Evolutionary conservation across 2,329 filamentous ascomycete genomes (phyloP), one percentile per base, ranked within the genome.

Genomic region (Penicillium sp.): DNA sequence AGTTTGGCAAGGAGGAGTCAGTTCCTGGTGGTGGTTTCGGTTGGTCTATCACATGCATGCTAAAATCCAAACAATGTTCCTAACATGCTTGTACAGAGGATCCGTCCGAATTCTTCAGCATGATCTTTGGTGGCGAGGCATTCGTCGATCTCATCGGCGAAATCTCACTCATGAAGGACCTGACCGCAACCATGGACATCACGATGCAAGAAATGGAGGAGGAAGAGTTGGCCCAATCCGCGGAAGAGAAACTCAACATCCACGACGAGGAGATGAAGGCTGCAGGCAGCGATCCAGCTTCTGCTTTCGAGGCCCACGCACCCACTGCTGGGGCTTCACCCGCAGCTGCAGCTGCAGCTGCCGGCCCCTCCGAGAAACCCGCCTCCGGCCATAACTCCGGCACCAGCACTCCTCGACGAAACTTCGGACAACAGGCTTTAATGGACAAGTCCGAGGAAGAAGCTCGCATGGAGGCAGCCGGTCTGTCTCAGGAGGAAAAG

Each of bases 171-270:
- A 97, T 99, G 90, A 97, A 97, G 79, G 94, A 99, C 69, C 82
- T 99, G 51, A 97, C 93, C 16, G 91, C 91, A 68, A 96, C 92
- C 41, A 97, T 99, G 93, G 94, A 99, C 68, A 97, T 99, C 63
- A 92, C 91, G 18, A 93, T 91, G 86, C 81, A 89, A 52, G 86
- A 86, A 57, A 84, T 85, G 72, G 90, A 91, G 66, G 87, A 89
- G 62, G 85, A 87, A 58, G 85, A 79, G 27, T 78, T 81, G 35
- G 81, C 81, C 5, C 80, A 81, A 14, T 78, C 77, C 2, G 78
- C 79, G n/a, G 76, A 78, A 53, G 70, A 74, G 56, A 78, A 79
- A 38, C 62, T 78, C 7, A 68, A 79, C 50, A 67, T 77, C 14
- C 76, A 78, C 18, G 76, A 80, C 8, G 64, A 69, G 32, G 74